Percentiles rank a stretch among this genome's conserved stretches.
Evolutionary conservation across 140 eudicot genomes (phyloP).

Genomic region (Erigeron philadelphicus): DNA sequence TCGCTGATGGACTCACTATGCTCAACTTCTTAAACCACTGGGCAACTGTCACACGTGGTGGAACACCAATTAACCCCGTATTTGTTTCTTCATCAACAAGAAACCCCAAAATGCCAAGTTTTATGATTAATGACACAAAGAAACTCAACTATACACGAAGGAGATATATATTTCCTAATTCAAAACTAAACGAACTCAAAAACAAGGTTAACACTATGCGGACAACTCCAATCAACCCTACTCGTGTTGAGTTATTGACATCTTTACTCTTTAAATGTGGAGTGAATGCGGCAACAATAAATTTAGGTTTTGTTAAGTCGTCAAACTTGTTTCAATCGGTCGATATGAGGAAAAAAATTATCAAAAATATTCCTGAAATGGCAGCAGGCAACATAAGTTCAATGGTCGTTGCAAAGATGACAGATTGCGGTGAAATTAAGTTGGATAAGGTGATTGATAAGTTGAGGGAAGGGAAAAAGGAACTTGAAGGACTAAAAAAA

Average conservation of each 20-base stretch:
- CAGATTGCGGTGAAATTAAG: background rate
- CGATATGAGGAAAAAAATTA: background rate
- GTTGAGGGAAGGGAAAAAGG: background rate
- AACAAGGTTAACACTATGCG: background rate
- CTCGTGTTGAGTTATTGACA: background rate
- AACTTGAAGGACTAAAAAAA: background rate
- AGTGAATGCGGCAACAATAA: background rate
- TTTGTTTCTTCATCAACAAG: background rate
- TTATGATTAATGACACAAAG: background rate
- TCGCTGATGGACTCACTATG: background rate
- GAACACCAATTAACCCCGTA: background rate
- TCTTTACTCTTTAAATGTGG: slow-evolving; percentile 6
- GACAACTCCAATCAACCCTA: background rate
- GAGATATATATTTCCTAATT: background rate
- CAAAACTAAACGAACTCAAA: background rate
- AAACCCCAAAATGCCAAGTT: background rate
- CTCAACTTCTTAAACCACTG: background rate
- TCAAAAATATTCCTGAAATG: background rate
- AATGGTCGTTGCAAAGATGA: background rate
- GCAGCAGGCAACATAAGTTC: background rate
- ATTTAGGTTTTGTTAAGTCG: background rate
- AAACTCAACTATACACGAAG: background rate
- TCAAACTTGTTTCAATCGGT: background rate
- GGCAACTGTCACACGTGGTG: background rate
- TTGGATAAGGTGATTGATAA: background rate